A percentile compares a stretch with the other conserved stretches of the same genome.
phyloP scores from a whole-genome alignment of 257 asterid species.

The Cinchona pubescens region DNA sequence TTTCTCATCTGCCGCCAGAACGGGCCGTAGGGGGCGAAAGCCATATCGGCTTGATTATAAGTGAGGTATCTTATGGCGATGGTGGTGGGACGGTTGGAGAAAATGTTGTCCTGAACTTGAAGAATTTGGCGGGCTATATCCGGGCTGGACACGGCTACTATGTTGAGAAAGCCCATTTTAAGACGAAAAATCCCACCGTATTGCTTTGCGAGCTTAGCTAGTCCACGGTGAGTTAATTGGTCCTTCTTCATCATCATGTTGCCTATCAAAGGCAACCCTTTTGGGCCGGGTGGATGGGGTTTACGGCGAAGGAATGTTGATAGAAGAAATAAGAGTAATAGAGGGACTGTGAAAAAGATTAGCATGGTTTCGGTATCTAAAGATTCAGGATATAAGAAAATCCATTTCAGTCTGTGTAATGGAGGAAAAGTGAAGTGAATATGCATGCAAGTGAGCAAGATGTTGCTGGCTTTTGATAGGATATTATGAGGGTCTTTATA shows the following conservation, averaged over 20 bases:
- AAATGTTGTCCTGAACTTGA: constrained; percentile 76
- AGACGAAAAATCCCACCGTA: constrained; percentile 85
- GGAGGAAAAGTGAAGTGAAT: too few species aligned
- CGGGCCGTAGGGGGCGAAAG: constrained; percentile 87
- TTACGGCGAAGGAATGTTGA: constrained; percentile 35
- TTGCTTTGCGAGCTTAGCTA: constrained; percentile 53
- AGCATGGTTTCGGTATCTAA: constrained; percentile 22
- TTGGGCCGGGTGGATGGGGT: constrained; percentile 79
- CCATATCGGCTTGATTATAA: constrained; percentile 86
- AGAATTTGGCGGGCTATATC: constrained; percentile 72
- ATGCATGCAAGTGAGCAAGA: too few species aligned
- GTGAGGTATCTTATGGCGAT: constrained; percentile 69
- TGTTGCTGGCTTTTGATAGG: too few species aligned
- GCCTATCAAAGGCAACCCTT: constrained; percentile 79
- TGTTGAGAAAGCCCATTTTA: constrained; percentile 61
- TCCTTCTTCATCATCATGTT: constrained; percentile 64
- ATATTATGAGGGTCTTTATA: too few species aligned
- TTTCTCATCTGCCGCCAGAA: constrained; percentile 97
- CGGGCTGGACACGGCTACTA: constrained; percentile 71
- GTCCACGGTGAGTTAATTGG: constrained; percentile 71
- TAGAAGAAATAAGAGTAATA: constrained; percentile 20
- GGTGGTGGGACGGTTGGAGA: constrained; percentile 84
- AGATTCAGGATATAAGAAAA: constrained; percentile 11
- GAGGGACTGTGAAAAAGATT: constrained; percentile 29
- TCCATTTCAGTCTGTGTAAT: neutral